These are phyloP conservation scores for Protostelium mycophagum DNA, from an alignment of 78 protist genomes.

Conservation along the genomic window DNA sequence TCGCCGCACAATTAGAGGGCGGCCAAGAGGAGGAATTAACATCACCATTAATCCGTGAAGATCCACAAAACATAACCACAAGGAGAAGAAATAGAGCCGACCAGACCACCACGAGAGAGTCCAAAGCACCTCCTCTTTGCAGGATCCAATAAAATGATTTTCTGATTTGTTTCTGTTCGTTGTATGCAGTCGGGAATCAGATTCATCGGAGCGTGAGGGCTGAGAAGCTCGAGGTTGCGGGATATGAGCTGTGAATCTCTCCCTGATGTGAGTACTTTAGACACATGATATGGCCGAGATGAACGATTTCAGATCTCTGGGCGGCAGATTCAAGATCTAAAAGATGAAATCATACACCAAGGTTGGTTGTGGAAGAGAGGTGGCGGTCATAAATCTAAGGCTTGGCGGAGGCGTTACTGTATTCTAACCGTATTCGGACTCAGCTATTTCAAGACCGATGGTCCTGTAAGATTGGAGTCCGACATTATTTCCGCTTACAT, in stretches of 20 bases:
- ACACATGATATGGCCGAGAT: background rate
- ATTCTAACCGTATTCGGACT: background rate
- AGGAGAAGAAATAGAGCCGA: background rate
- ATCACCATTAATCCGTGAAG: background rate
- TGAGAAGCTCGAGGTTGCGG: too few relatives aligned
- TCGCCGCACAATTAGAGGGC: background rate
- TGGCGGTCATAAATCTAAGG: background rate
- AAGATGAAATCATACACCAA: background rate
- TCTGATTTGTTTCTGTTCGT: too few relatives aligned
- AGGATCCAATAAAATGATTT: background rate
- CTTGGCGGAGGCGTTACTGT: background rate
- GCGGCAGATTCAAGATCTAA: background rate
- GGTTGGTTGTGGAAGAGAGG: background rate
- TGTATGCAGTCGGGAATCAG: too few relatives aligned
- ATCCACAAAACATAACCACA: background rate
- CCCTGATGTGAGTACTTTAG: background rate
- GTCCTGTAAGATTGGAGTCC: background rate
- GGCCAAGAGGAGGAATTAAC: background rate
- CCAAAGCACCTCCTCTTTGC: background rate
- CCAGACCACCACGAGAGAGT: background rate
- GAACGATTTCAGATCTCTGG: background rate
- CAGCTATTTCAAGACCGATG: background rate
- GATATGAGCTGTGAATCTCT: too few relatives aligned
- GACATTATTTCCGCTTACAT: background rate
- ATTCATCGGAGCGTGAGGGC: too few relatives aligned